A percentile compares a stretch with the other conserved stretches of the same genome.
Conservation (phyloP, 1,139 yeast genomes). For the Debaryomyces nepalensis region DNA sequence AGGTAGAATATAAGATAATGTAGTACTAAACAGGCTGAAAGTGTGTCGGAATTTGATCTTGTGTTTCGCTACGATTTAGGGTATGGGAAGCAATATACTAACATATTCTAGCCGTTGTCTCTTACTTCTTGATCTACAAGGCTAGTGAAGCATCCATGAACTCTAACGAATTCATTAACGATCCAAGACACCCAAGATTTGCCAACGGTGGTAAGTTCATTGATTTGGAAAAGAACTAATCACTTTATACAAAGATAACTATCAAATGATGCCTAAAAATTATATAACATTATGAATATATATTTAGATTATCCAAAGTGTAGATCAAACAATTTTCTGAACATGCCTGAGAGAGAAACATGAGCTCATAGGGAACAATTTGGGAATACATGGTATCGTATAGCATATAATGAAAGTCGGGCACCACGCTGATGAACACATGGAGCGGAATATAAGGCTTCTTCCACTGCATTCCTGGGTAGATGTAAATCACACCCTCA, state of each 20-base stretch:
- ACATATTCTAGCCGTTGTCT: slow-evolving; percentile 42
- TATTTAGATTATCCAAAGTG: slow-evolving; percentile 10
- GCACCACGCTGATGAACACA: too few relatives aligned
- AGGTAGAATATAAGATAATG: too few relatives aligned
- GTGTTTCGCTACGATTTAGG: background rate
- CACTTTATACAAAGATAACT: slow-evolving; percentile 16
- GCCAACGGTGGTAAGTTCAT: slow-evolving; percentile 55
- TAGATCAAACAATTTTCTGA: too few relatives aligned
- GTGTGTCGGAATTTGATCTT: background rate
- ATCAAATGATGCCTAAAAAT: slow-evolving; percentile 4
- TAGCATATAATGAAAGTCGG: too few relatives aligned
- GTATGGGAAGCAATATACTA: slow-evolving; percentile 20
- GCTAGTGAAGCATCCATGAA: slow-evolving; percentile 49
- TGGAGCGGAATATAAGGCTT: too few relatives aligned
- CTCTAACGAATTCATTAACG: slow-evolving; percentile 55
- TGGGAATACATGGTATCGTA: too few relatives aligned
- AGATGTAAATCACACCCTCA: too few relatives aligned
- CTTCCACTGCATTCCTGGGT: too few relatives aligned
- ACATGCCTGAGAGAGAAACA: too few relatives aligned
- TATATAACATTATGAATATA: slow-evolving; percentile 11
- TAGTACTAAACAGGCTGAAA: background rate
- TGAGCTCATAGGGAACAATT: too few relatives aligned
- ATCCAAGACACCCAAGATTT: slow-evolving; percentile 61
- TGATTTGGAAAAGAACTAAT: slow-evolving; percentile 47
- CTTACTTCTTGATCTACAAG: slow-evolving; percentile 50